Evolutionary conservation across 2,329 filamentous ascomycete genomes (phyloP).

Genomic region (Gliomastix tumulicola): DNA sequence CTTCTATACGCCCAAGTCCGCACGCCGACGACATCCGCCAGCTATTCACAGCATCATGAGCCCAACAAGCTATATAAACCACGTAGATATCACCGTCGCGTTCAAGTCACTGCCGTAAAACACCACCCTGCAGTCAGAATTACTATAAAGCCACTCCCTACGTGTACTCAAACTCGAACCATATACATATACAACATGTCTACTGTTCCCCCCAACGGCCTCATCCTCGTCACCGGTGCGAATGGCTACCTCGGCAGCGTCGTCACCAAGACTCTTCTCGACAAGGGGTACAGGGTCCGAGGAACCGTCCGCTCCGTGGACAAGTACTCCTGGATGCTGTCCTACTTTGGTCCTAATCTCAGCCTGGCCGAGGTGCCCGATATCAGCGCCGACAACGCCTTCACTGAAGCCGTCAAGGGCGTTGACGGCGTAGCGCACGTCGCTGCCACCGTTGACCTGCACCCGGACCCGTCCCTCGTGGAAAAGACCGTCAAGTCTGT

Average conservation of each 20-base stretch:
- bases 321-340: too few species aligned
- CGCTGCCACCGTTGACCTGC: background rate
- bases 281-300: constrained; percentile 19
- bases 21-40: too few species aligned
- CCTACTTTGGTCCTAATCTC: background rate
- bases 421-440: constrained; percentile 1
- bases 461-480: background rate
- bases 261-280: constrained; percentile 20
- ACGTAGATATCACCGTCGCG: too few species aligned
- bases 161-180: too few species aligned
- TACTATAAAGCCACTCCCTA: too few species aligned
- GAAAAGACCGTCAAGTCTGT: background rate
- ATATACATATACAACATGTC: too few species aligned
- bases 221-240: constrained; percentile 14
- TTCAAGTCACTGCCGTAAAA: too few species aligned
- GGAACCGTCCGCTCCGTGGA: constrained; percentile 21
- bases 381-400: constrained; percentile 3
- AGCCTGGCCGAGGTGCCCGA: background rate
- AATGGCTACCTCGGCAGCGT: constrained; percentile 23
- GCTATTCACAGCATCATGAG: too few species aligned
- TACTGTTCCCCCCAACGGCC: too few species aligned
- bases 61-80: too few species aligned
- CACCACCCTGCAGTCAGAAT: too few species aligned
- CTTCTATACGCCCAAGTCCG: too few species aligned
- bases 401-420: constrained; percentile 1